Evolutionary conservation across 108 stramenopile genomes (phyloP), one percentile per base, ranked within the genome.

Genomic region (Discostella stelligeroides): DNA sequence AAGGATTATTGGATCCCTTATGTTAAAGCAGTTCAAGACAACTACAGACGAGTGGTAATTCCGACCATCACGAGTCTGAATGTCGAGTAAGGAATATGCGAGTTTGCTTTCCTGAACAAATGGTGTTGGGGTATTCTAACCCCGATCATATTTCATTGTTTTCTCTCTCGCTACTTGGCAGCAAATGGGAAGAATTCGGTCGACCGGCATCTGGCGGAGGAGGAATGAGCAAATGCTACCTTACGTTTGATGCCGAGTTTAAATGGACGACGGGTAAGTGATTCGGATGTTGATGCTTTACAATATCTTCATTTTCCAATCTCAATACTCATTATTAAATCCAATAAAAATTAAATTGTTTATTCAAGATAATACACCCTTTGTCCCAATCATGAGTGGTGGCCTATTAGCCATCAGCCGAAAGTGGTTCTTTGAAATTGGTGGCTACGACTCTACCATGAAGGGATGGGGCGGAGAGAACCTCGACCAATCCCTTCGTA

Each of bases 381-480:
- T 63, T 14, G 75, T 76, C 23, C 75, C 75, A 11, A 76, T 76
- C 13, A 76, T 76, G 75, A 76, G 75, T 46, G 75, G 75, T 9
- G 75, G 75, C 24, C 63, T 76, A 12, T 34, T 76, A 14, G 75
- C 75, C 45, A 76, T 76, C 17, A 76, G 75, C 63, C 67, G 68
- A 34, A 76, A 58, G 62, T 76, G 75, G 75, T 76, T 76, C 68
- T 76, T 76, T 40, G 75, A 76, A 63, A 76, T 76, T 47, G 75
- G 75, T 57, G 75, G 75, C 46, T 76, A 76, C 25, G 75, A 76
- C 68, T 49, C 64, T 6, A 69, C 50, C 29, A 76, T 76, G 75
- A 60, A 67, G 34, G 75, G 75, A 57, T 76, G 75, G 75, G 75
- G 75, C 1, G 75, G 75, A 13, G 75, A 76, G 30, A 76, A 76